Base-by-base conservation (phyloP, 345 rosid genomes). In the Punica granatum region DNA sequence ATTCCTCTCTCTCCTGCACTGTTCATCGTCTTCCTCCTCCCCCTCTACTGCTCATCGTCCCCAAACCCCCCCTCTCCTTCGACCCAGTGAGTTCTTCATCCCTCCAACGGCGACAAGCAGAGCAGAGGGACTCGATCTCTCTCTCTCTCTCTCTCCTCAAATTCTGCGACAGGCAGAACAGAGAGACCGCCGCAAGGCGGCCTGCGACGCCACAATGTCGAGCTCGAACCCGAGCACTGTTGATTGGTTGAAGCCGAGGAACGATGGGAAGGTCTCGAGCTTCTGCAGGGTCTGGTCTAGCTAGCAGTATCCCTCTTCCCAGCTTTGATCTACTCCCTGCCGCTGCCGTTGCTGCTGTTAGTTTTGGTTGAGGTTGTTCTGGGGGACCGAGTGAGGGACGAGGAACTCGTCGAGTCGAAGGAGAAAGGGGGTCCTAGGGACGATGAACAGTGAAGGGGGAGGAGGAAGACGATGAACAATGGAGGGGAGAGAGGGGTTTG, bases 141-240 rank as follows among this genome's bases (percentile, higher is more conserved):
- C n/a, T n/a, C n/a, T n/a, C n/a, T n/a, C n/a, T n/a, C n/a, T n/a
- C n/a, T n/a, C n/a, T 90, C n/a, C 97, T 74, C 36, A 92, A 75
- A 77, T 88, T 88, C 75, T 83, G 87, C 9, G 98, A 83, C 28
- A 90, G 60, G 60, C 98, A 92, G 49, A 83, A 75, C 78, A 92
- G 58, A 63, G 98, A 88, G 30, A 87, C 88, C 30, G 84, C 97
- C 11, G 93, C 97, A 28, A 90, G 71, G 72, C 87, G 11, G 97
- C 88, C 73, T 92, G 97, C 2, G 95, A 83, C n/a, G 85, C 84
- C 16, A 92, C 85, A 12, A 86, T 90, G 37, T 77, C 85, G 19
- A 90, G 80, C 82, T 90, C 98, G 67, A 79, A 80, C 19, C 90
- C 77, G 44, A 54, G 65, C 14, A 61, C 63, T n/a, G 96, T 84